Base-by-base conservation (phyloP, 2,329 filamentous ascomycete species). In the Cladophialophora carrionii region DNA sequence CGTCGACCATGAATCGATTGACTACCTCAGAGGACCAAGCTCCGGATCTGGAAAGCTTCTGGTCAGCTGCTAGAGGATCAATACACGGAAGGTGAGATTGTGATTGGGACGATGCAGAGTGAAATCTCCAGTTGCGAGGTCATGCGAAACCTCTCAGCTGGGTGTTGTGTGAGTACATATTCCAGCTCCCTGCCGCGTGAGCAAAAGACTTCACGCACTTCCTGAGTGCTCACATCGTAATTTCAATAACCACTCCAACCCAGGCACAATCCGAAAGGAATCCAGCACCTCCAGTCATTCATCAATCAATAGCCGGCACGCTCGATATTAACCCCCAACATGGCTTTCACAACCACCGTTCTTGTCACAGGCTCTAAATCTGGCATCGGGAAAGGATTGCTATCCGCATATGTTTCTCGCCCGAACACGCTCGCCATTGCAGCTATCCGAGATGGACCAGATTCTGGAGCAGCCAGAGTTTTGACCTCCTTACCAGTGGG, bases 401-500 rank as follows among this genome's bases (percentile, higher is more conserved):
- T 67, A 20, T 26, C 61, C 10, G 54, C 64, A 14, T 71, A 66
- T 57, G 61, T 61, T 10, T 41, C 68, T n/a, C 62, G 68, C 3
- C 65, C 63, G n/a, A 62, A 62, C 52, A 61, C 55, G 9, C 54
- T 61, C 9, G 63, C 65, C 32, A 66, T 71, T 54, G 66, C 69
- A 9, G 66, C 68, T n/a, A 65, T 70, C 34, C 63, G 69, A 43
- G 68, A 70, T 52, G 62, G 66, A 12, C 59, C 66, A 12, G 56
- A 62, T 46, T 67, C 66, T 32, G 48, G 12, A 12, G 46, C 52
- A 3, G 60, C 65, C n/a, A 63, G 49, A n/a, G 48, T 49, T 12
- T 75, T 82, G n/a, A 59, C 61, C 1, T 63, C 71, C 0, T 70
- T 83, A 0, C 76, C 79, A 4, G 70, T 62, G 2, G 78, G 65